Conservation (phyloP, 345 rosid genomes). For the Acer saccharum region DNA sequence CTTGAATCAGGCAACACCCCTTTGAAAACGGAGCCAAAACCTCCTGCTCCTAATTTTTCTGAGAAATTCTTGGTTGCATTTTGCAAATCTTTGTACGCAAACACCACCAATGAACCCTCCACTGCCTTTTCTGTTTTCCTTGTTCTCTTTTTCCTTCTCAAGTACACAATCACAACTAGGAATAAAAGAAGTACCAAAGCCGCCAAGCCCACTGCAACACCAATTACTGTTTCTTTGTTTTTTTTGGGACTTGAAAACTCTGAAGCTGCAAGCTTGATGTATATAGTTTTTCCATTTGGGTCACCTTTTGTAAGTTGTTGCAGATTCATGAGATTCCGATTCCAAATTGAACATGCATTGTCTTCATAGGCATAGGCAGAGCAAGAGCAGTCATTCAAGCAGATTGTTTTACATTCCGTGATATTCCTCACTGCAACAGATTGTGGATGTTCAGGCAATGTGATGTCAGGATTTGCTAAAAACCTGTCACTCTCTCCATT, state of each 20-base stretch:
- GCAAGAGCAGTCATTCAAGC: constrained; percentile 35
- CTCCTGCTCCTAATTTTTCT: constrained; percentile 78
- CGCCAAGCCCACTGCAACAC: too few relatives aligned
- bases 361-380: constrained; percentile 26
- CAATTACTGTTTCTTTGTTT: background rate
- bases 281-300: background rate
- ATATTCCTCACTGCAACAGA: background rate
- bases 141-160: constrained; percentile 36
- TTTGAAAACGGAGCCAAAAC: constrained; percentile 87
- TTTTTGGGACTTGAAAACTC: background rate
- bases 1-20: constrained; percentile 63
- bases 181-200: too few relatives aligned
- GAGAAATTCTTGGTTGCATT: constrained; percentile 76
- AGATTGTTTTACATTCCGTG: constrained; percentile 19
- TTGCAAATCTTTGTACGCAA: constrained; percentile 64
- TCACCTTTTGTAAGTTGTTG: background rate
- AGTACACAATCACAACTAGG: constrained; percentile 20
- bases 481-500: background rate
- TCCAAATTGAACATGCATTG: constrained; percentile 18
- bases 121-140: constrained; percentile 25
- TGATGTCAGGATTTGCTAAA: background rate
- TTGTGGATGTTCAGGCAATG: background rate
- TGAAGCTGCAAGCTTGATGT: constrained; percentile 7
- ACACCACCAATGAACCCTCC: constrained; percentile 73
- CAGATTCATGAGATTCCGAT: background rate